phyloP scores from a whole-genome alignment of 2,329 filamentous ascomycete genomes.

The Cordyceps cateniannulata region DNA sequence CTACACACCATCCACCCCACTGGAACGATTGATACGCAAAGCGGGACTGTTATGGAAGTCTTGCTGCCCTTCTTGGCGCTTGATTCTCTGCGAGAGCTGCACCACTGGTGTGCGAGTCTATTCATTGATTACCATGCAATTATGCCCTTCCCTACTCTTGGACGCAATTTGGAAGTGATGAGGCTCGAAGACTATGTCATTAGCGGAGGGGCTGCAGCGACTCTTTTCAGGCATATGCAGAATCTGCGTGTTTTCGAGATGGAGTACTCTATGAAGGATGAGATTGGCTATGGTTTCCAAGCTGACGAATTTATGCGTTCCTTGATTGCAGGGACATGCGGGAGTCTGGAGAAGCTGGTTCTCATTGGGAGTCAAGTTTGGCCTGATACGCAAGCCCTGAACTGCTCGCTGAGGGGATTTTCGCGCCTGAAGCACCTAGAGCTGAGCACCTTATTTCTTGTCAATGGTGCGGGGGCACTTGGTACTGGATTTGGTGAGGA shows the following conservation, averaged over 20 bases:
- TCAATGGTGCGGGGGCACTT: not conserved
- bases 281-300: not conserved
- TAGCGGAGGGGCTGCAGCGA: accelerated
- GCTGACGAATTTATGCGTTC: not conserved
- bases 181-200: not conserved
- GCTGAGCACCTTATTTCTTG: not conserved
- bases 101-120: not conserved
- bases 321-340: not conserved
- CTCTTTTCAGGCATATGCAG: not conserved
- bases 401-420: not conserved
- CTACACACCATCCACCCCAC: not conserved
- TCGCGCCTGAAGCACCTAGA: not conserved
- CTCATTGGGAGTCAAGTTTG: not conserved
- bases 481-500: not conserved
- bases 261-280: not conserved
- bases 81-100: not conserved
- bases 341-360: not conserved
- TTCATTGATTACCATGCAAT: not conserved
- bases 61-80: constrained; percentile 8
- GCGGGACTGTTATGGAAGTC: not conserved
- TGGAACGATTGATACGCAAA: not conserved
- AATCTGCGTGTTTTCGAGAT: not conserved
- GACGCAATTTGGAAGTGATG: not conserved
- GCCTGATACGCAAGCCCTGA: not conserved
- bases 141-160: not conserved